A percentile compares a stretch with the other conserved stretches of the same genome.
phyloP scores from a whole-genome alignment of 2,329 filamentous ascomycete species.

The Diplodia mutila region DNA sequence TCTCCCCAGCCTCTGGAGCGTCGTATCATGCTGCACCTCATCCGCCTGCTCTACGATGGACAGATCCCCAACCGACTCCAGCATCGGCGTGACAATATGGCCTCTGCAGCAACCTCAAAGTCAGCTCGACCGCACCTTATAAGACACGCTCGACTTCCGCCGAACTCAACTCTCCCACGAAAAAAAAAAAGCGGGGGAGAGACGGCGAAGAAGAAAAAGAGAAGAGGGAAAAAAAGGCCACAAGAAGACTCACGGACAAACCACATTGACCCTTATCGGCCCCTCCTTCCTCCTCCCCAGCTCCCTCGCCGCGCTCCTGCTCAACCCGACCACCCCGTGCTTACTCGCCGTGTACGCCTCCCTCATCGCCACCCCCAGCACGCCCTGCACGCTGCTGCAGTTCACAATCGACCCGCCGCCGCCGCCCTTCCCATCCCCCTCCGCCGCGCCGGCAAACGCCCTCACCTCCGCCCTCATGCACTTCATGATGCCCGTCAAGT shows the following conservation, averaged over 20 bases:
- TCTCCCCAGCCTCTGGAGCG: constrained; percentile 34
- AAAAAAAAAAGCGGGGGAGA: neutral
- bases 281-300: constrained; percentile 37
- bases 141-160: neutral
- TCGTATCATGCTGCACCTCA: constrained; percentile 32
- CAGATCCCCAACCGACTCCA: constrained; percentile 29
- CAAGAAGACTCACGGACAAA: constrained; percentile 42
- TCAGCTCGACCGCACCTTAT: neutral
- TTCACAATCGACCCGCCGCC: constrained; percentile 41
- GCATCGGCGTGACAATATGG: constrained; percentile 32
- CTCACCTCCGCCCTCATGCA: constrained; percentile 47
- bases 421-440: no score
- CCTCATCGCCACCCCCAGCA: constrained; percentile 46
- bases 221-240: neutral
- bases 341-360: constrained; percentile 46
- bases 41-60: constrained; percentile 30
- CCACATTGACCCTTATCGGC: constrained; percentile 37
- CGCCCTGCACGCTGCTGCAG: constrained; percentile 57
- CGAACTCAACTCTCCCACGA: neutral
- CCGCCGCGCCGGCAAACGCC: constrained; percentile 25
- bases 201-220: neutral
- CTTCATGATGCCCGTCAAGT: constrained; percentile 45
- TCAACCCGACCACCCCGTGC: constrained; percentile 48
- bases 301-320: constrained; percentile 45
- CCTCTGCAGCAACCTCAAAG: neutral